Evolutionary conservation across 345 rosid species (phyloP), one percentile per base, ranked within the genome.

Genomic region (Hibiscus tridactylites): DNA sequence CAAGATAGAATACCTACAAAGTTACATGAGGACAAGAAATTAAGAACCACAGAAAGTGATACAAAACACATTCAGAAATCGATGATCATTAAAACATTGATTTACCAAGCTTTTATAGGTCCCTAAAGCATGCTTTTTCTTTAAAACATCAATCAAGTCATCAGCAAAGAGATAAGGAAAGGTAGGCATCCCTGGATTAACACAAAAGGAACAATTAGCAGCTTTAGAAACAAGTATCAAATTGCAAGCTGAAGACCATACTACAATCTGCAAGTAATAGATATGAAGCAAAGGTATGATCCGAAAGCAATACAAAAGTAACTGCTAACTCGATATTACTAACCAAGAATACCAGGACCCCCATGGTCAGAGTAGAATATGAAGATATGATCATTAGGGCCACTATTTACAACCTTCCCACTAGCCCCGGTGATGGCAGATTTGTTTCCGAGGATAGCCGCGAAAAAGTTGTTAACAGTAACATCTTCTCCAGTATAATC

Each of bases 261-360:
- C 70, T 49, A 65, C 17, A 44, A 21, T 7, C 33, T 1, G 47
- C 49, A n/a, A 17, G 15, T 37, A 63, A 65, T 6, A 65, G 5
- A 26, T 13, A 1, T 13, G 0, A 65, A 65, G 53, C 56, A 13
- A 46, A 24, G 17, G 10, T 0, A 49, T 3, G 24, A 65, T 28
- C 31, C 3, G 12, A 17, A 54, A 52, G 35, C 61, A n/a, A 74
- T 7, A 9, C 6, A 9, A 58, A 47, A 46, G 33, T 5, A 11
- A 28, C 19, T 35, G 35, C 52, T 5, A n/a, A 28, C 33, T 11
- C 53, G 50, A 31, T 50, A 73, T 13, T 75, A 86, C 98, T 80
- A 61, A 96, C 99, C 99, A 15, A 96, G 89, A 66, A 95, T 88
- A 50, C 98, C 99, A 33, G 98, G 97, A 76, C 98, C 97, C 11